A percentile compares a stretch with the other conserved stretches of the same genome.
phyloP scores from a whole-genome alignment of 495 filamentous ascomycete genomes.

The Beverwykella pulmonaria region DNA sequence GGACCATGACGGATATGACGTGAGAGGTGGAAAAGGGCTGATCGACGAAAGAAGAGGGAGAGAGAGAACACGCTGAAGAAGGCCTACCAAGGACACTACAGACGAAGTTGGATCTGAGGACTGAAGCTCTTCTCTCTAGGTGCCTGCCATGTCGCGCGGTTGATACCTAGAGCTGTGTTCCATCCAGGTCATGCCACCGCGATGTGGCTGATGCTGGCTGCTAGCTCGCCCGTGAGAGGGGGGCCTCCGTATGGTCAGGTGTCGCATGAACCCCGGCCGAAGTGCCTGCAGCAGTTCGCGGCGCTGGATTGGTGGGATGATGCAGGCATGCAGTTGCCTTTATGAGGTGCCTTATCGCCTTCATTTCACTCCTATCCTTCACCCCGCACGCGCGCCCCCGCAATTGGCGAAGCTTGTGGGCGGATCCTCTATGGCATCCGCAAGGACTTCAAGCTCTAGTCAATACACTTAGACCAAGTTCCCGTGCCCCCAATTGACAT shows the following conservation, averaged over 20 bases:
- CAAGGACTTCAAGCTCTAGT: too few relatives aligned
- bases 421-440: neutral
- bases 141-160: neutral
- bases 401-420: neutral
- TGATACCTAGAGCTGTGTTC: neutral
- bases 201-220: neutral
- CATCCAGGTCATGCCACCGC: constrained; percentile 1
- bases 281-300: neutral
- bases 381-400: neutral
- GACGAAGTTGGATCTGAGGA: neutral
- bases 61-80: neutral
- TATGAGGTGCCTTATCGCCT: constrained; percentile 2
- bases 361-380: neutral
- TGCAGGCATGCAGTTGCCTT: neutral
- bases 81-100: constrained; percentile 1
- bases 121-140: neutral
- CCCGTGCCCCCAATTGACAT: constrained; percentile 3
- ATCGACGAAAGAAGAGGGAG: neutral
- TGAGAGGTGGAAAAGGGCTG: neutral
- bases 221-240: neutral
- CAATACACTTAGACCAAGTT: too few relatives aligned
- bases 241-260: neutral
- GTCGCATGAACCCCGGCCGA: neutral
- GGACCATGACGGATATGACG: neutral
- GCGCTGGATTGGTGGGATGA: neutral